A percentile compares a stretch with the other conserved stretches of the same genome.
These are phyloP conservation scores for Diaporthe vexans DNA, from an alignment of 2,329 filamentous ascomycete species.

Conservation along the genomic window DNA sequence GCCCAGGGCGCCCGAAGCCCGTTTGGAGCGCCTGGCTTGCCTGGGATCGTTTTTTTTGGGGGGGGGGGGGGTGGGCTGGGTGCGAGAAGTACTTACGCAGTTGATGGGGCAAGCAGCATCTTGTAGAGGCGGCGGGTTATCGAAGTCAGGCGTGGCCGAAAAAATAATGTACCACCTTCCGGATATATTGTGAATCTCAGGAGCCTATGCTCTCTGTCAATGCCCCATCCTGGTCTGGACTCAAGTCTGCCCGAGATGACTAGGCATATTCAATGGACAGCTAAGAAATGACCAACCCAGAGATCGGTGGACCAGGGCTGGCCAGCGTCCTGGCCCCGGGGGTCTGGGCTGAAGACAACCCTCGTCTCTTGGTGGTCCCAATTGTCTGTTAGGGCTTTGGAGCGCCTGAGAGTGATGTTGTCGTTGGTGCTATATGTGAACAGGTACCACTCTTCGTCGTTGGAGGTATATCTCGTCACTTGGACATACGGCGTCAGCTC, in stretches of 20 bases:
- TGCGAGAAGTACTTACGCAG: conserved; percentile 42
- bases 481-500: background rate
- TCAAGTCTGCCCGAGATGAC: background rate
- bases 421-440: conserved; percentile 56
- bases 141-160: conserved; percentile 51
- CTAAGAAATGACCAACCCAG: conserved; percentile 44
- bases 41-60: too few species aligned
- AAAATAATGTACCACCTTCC: conserved; percentile 53
- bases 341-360: conserved; percentile 53
- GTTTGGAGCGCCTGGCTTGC: background rate
- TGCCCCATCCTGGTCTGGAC: background rate
- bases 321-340: conserved; percentile 43
- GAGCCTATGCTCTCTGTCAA: conserved; percentile 43
- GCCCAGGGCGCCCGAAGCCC: background rate
- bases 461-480: conserved; percentile 52
- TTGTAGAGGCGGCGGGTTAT: conserved; percentile 51
- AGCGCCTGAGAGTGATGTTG: conserved; percentile 56
- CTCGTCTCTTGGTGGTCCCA: conserved; percentile 56
- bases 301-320: conserved; percentile 54
- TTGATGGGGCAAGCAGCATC: conserved; percentile 53
- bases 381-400: conserved; percentile 54
- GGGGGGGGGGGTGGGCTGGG: background rate
- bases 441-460: conserved; percentile 55
- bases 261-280: background rate
- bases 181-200: conserved; percentile 53